phyloP scores from a whole-genome alignment of 1,284 basidiomycete species.

The Moniliella sp. region DNA sequence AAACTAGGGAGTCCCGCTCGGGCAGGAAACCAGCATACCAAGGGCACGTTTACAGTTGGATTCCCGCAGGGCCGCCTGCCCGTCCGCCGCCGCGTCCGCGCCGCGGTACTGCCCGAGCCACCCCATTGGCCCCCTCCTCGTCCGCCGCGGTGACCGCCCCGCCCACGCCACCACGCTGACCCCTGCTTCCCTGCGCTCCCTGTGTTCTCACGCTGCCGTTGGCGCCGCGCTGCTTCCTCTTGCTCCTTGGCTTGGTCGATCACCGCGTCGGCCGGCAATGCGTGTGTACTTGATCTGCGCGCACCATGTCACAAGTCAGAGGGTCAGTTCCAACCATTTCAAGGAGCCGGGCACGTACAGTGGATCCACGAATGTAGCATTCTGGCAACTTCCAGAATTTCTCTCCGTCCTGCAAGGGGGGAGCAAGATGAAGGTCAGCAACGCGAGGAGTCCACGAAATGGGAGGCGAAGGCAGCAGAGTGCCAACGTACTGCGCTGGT shows the following conservation, averaged over 20 bases:
- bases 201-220: slow-evolving; percentile 9
- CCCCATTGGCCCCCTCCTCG: slow-evolving; percentile 4
- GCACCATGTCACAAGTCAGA: slow-evolving; percentile 3
- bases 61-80: too few relatives aligned
- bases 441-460: background rate
- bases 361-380: slow-evolving; percentile 91
- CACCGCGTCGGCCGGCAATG: slow-evolving; percentile 52
- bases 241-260: slow-evolving; percentile 24
- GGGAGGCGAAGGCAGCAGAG: background rate
- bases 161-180: slow-evolving; percentile 2
- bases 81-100: too few relatives aligned
- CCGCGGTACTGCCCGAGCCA: too few relatives aligned
- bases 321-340: background rate
- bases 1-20: too few relatives aligned
- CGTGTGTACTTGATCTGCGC: slow-evolving; percentile 86
- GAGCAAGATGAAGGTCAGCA: slow-evolving; percentile 39
- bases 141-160: slow-evolving; percentile 2
- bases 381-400: slow-evolving; percentile 96
- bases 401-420: slow-evolving; percentile 55
- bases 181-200: background rate
- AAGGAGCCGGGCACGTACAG: slow-evolving; percentile 33
- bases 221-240: slow-evolving; percentile 25
- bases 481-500: slow-evolving; percentile 48
- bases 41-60: too few relatives aligned
- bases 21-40: too few relatives aligned